Percentiles rank a stretch among this genome's conserved stretches.
These are phyloP conservation scores for Wilcoxina mikolae DNA, from an alignment of 495 filamentous ascomycete genomes.

Conservation along the genomic window DNA sequence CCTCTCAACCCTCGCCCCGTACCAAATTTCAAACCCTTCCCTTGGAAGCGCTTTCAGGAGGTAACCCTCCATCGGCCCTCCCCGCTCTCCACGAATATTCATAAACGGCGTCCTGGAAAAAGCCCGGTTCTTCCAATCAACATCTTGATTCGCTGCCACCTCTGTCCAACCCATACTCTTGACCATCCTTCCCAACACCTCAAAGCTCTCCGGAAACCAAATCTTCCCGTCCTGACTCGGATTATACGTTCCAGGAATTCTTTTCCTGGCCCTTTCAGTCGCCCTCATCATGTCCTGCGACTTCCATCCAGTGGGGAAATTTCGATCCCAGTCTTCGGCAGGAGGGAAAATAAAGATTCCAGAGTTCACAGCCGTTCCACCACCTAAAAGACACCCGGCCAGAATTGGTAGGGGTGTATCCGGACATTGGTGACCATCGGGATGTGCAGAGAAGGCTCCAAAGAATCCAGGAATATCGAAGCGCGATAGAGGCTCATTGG, in stretches of 20 bases:
- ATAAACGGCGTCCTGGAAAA: slow-evolving; percentile 54
- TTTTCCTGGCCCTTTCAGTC: slow-evolving; percentile 42
- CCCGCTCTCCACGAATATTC: slow-evolving; percentile 47
- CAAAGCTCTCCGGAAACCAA: slow-evolving; percentile 50
- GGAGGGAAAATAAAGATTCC: slow-evolving; percentile 38
- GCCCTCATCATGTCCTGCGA: slow-evolving; percentile 27
- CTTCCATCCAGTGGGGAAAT: slow-evolving; percentile 53
- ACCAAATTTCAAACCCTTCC: slow-evolving; percentile 36
- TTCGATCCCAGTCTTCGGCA: slow-evolving; percentile 49
- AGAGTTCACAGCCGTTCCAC: slow-evolving; percentile 58
- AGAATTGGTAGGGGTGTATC: slow-evolving; percentile 54
- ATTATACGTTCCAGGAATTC: slow-evolving; percentile 52
- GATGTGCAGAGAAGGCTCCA: background rate
- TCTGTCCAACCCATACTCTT: slow-evolving; percentile 42
- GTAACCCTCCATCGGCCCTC: slow-evolving; percentile 56
- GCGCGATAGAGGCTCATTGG: slow-evolving; percentile 39
- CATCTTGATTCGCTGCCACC: slow-evolving; percentile 43
- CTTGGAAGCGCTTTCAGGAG: slow-evolving; percentile 43
- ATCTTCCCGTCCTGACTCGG: slow-evolving; percentile 51
- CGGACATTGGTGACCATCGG: slow-evolving; percentile 32
- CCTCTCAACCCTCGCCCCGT: slow-evolving; percentile 47
- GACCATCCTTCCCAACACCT: slow-evolving; percentile 39
- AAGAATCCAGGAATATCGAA: slow-evolving; percentile 61
- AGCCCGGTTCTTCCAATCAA: slow-evolving; percentile 48
- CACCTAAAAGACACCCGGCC: slow-evolving; percentile 60